Evolutionary conservation across 768 basidiomycete genomes (phyloP).

Genomic region (Lactarius trivialis): DNA sequence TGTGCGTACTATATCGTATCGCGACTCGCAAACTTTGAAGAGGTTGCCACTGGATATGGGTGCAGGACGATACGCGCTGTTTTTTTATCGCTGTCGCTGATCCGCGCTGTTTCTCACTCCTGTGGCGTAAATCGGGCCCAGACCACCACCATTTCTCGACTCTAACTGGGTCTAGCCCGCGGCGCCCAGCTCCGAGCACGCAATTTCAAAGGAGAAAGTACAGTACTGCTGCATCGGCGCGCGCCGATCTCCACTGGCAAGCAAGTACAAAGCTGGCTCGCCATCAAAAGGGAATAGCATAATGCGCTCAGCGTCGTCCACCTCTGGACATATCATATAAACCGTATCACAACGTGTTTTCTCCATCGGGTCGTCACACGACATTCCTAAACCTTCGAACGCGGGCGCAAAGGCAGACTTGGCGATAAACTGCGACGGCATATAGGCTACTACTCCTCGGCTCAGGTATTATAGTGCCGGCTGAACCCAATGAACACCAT

Average conservation of each 20-base stretch:
- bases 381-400: neutral
- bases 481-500: neutral
- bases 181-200: neutral
- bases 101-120: too few species aligned
- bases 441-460: too few species aligned
- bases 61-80: neutral
- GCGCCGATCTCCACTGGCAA: neutral
- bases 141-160: too few species aligned
- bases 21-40: neutral
- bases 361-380: neutral
- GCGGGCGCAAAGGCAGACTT: too few species aligned
- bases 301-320: neutral
- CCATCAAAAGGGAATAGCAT: neutral
- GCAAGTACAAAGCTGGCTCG: too few species aligned
- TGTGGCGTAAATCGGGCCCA: too few species aligned
- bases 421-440: too few species aligned
- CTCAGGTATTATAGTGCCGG: neutral
- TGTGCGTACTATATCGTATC: neutral
- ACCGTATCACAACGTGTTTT: neutral
- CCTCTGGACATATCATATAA: neutral
- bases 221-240: neutral
- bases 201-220: neutral
- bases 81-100: neutral
- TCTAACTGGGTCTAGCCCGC: neutral
- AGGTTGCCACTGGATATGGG: neutral